phyloP scores from a whole-genome alignment of 352 stramenopile genomes.

The Globisporangium apiculatum region DNA sequence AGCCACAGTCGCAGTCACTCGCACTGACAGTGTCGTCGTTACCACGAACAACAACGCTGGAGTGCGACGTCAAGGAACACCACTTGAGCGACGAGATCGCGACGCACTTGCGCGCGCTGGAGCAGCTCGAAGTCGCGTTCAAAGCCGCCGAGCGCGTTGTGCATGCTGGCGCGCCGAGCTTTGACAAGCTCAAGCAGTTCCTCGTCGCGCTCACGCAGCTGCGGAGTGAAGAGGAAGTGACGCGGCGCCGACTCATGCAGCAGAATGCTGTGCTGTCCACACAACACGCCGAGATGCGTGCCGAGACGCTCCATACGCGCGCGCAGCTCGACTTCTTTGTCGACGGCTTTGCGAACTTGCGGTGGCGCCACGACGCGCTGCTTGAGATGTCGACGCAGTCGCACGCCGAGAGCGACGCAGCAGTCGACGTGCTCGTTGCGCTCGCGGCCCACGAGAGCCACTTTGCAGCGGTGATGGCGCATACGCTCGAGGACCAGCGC shows the following conservation, averaged over 20 bases:
- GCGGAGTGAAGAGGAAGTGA: constrained; percentile 50
- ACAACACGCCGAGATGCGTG: constrained; percentile 51
- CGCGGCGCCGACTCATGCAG: constrained; percentile 42
- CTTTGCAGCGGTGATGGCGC: constrained; percentile 41
- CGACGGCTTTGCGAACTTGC: constrained; percentile 60
- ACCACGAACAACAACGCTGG: background rate
- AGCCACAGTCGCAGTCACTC: too few relatives aligned
- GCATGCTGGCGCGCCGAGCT: constrained; percentile 48
- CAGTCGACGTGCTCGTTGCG: constrained; percentile 43
- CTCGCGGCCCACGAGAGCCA: constrained; percentile 57
- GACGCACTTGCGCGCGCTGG: constrained; percentile 27
- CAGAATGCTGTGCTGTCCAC: constrained; percentile 36
- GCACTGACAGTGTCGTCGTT: too few relatives aligned
- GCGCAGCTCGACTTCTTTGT: constrained; percentile 76
- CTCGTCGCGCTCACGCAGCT: constrained; percentile 51
- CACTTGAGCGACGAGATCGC: constrained; percentile 54
- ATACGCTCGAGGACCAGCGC: constrained; percentile 36
- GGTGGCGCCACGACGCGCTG: constrained; percentile 54
- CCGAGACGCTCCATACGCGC: constrained; percentile 53
- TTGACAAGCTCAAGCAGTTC: constrained; percentile 76
- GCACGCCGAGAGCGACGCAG: constrained; percentile 54
- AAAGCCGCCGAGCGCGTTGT: constrained; percentile 50
- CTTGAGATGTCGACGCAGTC: constrained; percentile 44
- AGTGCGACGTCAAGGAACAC: constrained; percentile 36
- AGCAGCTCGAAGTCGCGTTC: constrained; percentile 44